Base-by-base conservation (phyloP, 2,329 filamentous ascomycete genomes). In the Claviceps purpurea region DNA sequence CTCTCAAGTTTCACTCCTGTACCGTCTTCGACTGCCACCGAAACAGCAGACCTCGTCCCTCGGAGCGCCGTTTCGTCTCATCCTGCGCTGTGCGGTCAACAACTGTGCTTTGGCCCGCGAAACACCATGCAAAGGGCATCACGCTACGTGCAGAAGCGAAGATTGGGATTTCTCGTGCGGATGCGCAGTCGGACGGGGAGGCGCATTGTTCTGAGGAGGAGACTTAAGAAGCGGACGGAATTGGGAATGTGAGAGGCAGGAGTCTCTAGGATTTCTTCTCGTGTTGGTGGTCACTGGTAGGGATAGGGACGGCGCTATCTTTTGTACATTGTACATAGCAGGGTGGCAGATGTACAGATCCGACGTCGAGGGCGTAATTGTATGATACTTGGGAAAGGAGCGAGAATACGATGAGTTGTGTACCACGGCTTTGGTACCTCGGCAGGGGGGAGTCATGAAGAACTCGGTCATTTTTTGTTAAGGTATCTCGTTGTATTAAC, bases 51-150 rank as follows among this genome's bases (percentile, higher is more conserved):
- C 56, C 54, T 79, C 20, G 69, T 79, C 20, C 26, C 45, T 73
- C 24, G 63, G 61, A 50, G 59, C 13, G 63, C 73, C 54, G 70
- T 81, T 56, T 73, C 76, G 13, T 62, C 73, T 30, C 73, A 79
- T 62, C 78, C 78, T 34, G 73, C 74, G 8, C 65, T 81, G n/a
- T 64, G 62, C 5, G 71, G 66, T 47, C 64, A 65, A 62, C 77
- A 80, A 66, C 67, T 81, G 56, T 75, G 78, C 52, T 81, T 74
- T 68, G 78, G 76, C 1, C 78, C 78, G 47, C 73, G 78, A 54
- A 73, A 78, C 60, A 81, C 76, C 37, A 75, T 81, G 75, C 73
- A 75, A 52, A 66, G 71, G 49, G 66, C 73, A 52, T 78, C 74
- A 51, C 71, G 78, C 39, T 67, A 81, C 51, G 64, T 81, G 14